Evolutionary conservation across 2,329 filamentous ascomycete genomes (phyloP), one percentile per base, ranked within the genome.

Genomic region (Penicillium sp.): DNA sequence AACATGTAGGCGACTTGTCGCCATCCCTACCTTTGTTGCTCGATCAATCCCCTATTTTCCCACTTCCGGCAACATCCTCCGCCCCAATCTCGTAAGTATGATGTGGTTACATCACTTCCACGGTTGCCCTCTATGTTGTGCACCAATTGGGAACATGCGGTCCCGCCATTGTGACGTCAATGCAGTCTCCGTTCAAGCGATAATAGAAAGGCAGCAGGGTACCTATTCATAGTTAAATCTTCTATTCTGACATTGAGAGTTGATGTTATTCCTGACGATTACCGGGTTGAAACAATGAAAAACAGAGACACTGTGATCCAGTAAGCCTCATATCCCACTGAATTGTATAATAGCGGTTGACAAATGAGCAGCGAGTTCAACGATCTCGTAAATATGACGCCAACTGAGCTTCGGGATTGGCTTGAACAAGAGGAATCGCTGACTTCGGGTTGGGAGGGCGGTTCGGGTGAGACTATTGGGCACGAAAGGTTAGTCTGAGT

Each of bases 301-400:
- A 77, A 79, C 65, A 73, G 74, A 41, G 71, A 77, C 36, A 81
- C 77, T 43, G 77, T 81, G 49, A 79, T 81, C 61, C 55, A 76
- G 78, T 81, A 61, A 57, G 68, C 53, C 40, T 18, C 16, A 19
- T 8, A 26, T 39, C 39, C 51, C 34, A 57, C 35, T 46, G 16
- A 27, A 13, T 23, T n/a, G 35, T n/a, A 38, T 9, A 70, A 26
- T 68, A 71, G 29, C 23, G 65, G 71, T 59, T 45, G 11, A 46
- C 23, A 14, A 23, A 14, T 2, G 3, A 35, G 11, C 16, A 78
- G 79, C 48, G 84, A 87, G 65, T 88, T 86, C 76, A 86, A 87
- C 57, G 76, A 82, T 38, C 70, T 86, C 42, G 83, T 87, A 68
- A 87, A 88, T 68, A 87, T 88, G 84, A 79, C 77, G 10, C 74